These are phyloP conservation scores for Elasticomyces elasticus DNA, from an alignment of 495 filamentous ascomycete genomes.

Conservation along the genomic window DNA sequence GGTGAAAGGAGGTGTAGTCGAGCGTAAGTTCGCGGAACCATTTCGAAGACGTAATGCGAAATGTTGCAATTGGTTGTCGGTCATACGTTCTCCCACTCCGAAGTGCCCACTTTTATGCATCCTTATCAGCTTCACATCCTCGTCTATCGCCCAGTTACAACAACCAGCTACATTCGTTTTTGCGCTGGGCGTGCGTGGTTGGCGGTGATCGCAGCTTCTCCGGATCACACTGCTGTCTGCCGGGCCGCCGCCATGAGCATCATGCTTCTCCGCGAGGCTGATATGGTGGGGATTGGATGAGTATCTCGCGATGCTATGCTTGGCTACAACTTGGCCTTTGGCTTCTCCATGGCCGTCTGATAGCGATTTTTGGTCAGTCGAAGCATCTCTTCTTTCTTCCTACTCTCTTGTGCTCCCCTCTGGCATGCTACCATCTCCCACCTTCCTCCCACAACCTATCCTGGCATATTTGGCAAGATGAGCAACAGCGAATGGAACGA, in stretches of 20 bases:
- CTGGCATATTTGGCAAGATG: constrained; percentile 8
- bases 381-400: neutral
- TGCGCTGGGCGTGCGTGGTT: neutral
- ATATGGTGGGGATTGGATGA: neutral
- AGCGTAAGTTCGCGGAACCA: neutral
- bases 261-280: constrained; percentile 1
- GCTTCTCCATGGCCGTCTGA: neutral
- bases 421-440: neutral
- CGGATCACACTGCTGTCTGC: neutral
- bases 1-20: neutral
- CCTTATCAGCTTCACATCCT: neutral
- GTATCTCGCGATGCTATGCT: neutral
- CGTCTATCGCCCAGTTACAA: neutral
- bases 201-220: neutral
- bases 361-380: neutral
- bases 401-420: neutral
- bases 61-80: neutral
- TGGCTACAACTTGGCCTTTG: neutral
- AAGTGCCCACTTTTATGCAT: neutral
- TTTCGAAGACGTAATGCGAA: neutral
- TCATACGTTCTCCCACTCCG: neutral
- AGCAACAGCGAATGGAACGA: constrained; percentile 30
- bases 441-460: neutral
- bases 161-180: neutral
- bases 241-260: neutral